A percentile compares a stretch with the other conserved stretches of the same genome.
Evolutionary conservation across 192 early-diverging fungal genomes (phyloP).

Genomic region (Coemansia sp.): DNA sequence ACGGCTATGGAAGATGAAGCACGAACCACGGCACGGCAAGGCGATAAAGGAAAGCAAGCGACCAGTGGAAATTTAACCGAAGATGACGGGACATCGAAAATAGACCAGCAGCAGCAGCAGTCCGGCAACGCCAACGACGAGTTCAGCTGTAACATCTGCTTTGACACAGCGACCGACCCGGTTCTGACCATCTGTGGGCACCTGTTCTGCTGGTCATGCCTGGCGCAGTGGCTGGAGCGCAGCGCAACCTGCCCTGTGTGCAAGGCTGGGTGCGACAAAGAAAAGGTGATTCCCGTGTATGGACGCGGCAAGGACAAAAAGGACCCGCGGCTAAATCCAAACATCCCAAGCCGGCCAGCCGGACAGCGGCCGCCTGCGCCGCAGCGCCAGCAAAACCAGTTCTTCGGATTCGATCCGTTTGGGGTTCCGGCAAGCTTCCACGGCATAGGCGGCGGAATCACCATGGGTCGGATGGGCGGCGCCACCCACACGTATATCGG

Average conservation of each 20-base stretch:
- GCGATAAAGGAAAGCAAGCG: slow-evolving; percentile 14
- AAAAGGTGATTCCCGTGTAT: slow-evolving; percentile 83
- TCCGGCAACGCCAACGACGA: slow-evolving; percentile 19
- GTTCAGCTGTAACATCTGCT: slow-evolving; percentile 58
- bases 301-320: slow-evolving; percentile 74
- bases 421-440: slow-evolving; percentile 58
- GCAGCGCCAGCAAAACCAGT: slow-evolving; percentile 57
- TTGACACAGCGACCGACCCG: slow-evolving; percentile 74
- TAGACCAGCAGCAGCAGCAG: slow-evolving; percentile 1
- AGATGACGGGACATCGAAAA: slow-evolving; percentile 6
- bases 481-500: slow-evolving; percentile 61
- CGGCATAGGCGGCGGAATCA: slow-evolving; percentile 51
- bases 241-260: slow-evolving; percentile 82
- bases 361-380: slow-evolving; percentile 74
- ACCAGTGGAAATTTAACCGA: not conserved
- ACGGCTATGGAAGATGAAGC: not conserved
- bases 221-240: slow-evolving; percentile 74
- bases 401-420: slow-evolving; percentile 62
- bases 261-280: slow-evolving; percentile 80
- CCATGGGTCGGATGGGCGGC: slow-evolving; percentile 31
- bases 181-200: slow-evolving; percentile 81
- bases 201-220: slow-evolving; percentile 76
- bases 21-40: slow-evolving; percentile 8
- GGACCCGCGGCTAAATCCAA: slow-evolving; percentile 60
- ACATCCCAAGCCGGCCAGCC: slow-evolving; percentile 71